Evolutionary conservation across 75 land plant species (phyloP), one percentile per base, ranked within the genome.

Genomic region (Larix kaempferi): DNA sequence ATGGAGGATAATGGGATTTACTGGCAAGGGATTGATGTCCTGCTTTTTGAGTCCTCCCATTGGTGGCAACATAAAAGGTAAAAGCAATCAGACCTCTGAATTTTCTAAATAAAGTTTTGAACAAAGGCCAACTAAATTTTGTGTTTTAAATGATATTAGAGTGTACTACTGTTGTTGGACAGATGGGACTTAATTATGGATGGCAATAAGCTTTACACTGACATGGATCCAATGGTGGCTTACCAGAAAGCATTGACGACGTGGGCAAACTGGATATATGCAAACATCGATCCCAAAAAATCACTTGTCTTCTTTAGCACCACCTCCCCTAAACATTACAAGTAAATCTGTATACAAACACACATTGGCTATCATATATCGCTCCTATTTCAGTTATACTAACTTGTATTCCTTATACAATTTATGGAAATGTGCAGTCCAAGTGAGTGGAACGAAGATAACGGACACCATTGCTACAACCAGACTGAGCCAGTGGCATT

Each of bases 11-110:
- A 89, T 79, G 91, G 87, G 21, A 78, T 65, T 26, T 79, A 80
- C 59, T 89, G 91, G 91, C 81, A 81, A 77, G 87, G 85, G 63
- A 85, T 79, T 54, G 84, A 89, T 62, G 54, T 85, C 58, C 86
- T 93, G n/a, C 88, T 90, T 74, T 90, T 90, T 74, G 92, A 90
- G 73, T 85, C 95, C 3, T 92, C 93, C 67, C 93, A 93, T 66
- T 93, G 95, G 95, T 93, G 95, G 95, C 8, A 44, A 44, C 10
- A 0, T 44, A 1, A 0, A 7, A 44, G 52, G 52, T 44, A 8
- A 8, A 8, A 44, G 7, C 8, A 7, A 44, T 44, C 8, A 44
- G 7, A 44, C 0, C 52, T 44, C 52, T 44, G 52, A 44, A 44
- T 10, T 44, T 44, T 44, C 52, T 44, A 8, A 44, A 6, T 44